phyloP scores from a whole-genome alignment of 192 early-diverging fungal species.

The Coemansia sp. region DNA sequence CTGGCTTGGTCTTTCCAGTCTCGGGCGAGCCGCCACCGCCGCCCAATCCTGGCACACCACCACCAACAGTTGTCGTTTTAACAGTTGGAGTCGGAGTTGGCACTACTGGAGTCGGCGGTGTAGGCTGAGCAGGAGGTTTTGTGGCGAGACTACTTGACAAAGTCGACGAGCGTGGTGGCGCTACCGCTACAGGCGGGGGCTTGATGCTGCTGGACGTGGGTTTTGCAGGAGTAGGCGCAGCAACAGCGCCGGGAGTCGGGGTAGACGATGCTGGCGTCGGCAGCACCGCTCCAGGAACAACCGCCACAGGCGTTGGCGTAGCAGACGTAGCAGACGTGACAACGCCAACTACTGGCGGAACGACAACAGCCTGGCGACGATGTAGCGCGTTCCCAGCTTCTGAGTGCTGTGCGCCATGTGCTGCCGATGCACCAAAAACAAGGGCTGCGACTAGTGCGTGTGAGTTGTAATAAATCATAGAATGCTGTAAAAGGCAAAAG shows the following conservation, averaged over 20 bases:
- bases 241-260: background rate
- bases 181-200: background rate
- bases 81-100: slow-evolving; percentile 3
- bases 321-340: background rate
- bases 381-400: background rate
- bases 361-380: slow-evolving; percentile 2
- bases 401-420: background rate
- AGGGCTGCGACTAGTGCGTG: background rate
- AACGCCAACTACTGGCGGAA: slow-evolving; percentile 4
- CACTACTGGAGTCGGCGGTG: background rate
- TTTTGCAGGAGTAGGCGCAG: background rate
- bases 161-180: background rate
- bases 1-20: slow-evolving; percentile 7
- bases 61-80: background rate
- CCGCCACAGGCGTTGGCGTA: no score
- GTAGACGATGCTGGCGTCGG: background rate
- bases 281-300: background rate
- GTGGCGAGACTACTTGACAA: background rate
- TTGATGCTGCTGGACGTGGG: background rate
- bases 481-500: no score
- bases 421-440: background rate
- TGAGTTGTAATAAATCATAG: background rate
- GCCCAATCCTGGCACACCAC: slow-evolving; percentile 30
- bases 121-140: background rate
- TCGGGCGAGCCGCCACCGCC: slow-evolving; percentile 27